Conservation (phyloP, 2,329 filamentous ascomycete species). For the Calonectria honghensis region DNA sequence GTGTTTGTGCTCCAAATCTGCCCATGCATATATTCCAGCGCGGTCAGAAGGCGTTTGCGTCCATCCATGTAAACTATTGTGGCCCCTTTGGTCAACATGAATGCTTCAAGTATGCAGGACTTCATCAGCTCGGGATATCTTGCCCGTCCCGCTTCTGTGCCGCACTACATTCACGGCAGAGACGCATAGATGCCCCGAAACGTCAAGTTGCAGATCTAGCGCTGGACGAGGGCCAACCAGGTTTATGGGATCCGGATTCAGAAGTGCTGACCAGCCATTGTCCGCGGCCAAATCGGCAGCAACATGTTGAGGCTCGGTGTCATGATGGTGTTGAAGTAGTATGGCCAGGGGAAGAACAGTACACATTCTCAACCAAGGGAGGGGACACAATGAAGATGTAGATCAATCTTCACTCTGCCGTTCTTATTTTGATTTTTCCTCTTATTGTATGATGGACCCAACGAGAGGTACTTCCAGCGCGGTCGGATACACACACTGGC, state of each 20-base stretch:
- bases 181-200: background rate
- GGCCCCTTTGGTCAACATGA: background rate
- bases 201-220: background rate
- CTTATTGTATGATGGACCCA: too few species aligned
- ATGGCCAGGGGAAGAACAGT: background rate
- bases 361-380: background rate
- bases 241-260: too few species aligned
- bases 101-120: background rate
- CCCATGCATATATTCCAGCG: too few species aligned
- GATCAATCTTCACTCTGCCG: background rate
- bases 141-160: background rate
- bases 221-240: too few species aligned
- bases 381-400: background rate
- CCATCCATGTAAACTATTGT: background rate
- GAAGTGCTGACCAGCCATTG: background rate
- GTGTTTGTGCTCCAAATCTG: background rate
- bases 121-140: background rate
- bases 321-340: background rate
- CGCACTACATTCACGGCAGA: background rate
- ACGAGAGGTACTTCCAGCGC: background rate
- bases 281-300: background rate
- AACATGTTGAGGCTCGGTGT: background rate
- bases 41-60: background rate
- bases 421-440: too few species aligned
- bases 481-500: background rate